Evolutionary conservation across 345 rosid genomes (phyloP), one percentile per base, ranked within the genome.

Genomic region (Raphanus raphanistrum): DNA sequence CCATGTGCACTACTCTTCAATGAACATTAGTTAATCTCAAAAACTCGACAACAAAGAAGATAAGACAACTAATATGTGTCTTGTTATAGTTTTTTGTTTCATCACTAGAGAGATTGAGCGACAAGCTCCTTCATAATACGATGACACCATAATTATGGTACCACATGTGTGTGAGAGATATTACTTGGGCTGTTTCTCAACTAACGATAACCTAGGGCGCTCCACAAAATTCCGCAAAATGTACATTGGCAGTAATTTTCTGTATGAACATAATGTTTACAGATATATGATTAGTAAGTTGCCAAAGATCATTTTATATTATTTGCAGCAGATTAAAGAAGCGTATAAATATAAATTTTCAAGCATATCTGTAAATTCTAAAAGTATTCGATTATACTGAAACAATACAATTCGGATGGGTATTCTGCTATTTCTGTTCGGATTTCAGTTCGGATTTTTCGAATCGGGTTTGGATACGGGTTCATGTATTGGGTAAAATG

Each of bases 1-100:
- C 57, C 77, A n/a, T 41, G 31, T 28, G 65, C 38, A 15, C 66
- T 58, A 32, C 21, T 50, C 57, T 55, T 54, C 28, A 55, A 55
- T 66, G 41, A 15, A 28, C 16, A 66, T 16, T 57, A 66, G 13
- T 15, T 68, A 68, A 55, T 35, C 26, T 36, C 33, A 15, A 55
- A 55, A 52, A 63, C 31, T 66, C 66, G 57, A 41, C 6, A 11
- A 66, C 31, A 28, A 27, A 8, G 36, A 13, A 13, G 35, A 66
- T 11, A 65, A 38, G 54, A 38, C 17, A 61, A 29, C 32, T 60
- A 66, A 16, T 55, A 65, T 36, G 27, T 17, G 35, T 29, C 36
- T 68, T 43, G 7, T 43, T 59, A 12, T 7, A 33, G 52, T 7
- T 5, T 33, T 32, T 66, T 16, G 21, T n/a, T 12, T 55, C 55